These are phyloP conservation scores for Mixia osmundae DNA, from an alignment of 1,284 basidiomycete genomes.

Conservation along the genomic window DNA sequence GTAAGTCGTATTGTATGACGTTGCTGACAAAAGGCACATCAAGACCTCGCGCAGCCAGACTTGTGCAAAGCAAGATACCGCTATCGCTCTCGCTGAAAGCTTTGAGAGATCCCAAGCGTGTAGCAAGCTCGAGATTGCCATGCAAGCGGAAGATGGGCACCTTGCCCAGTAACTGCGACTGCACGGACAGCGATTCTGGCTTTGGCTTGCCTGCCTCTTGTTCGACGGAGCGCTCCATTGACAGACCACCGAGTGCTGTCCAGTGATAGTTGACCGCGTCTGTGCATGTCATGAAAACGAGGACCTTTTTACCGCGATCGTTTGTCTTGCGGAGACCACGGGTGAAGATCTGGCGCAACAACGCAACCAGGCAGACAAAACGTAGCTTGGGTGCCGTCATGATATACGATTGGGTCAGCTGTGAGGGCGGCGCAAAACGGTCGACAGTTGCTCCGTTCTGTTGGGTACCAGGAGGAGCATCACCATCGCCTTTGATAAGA, in stretches of 20 bases:
- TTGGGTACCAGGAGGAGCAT: too few relatives aligned
- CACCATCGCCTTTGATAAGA: constrained; percentile 36
- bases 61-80: constrained; percentile 73
- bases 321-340: constrained; percentile 20
- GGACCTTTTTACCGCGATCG: constrained; percentile 32
- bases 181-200: constrained; percentile 19
- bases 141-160: constrained; percentile 76
- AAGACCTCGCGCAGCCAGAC: constrained; percentile 90
- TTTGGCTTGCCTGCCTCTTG: constrained; percentile 16
- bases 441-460: not conserved
- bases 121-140: constrained; percentile 63
- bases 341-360: constrained; percentile 46
- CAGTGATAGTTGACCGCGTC: constrained; percentile 97
- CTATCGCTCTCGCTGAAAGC: constrained; percentile 37
- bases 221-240: constrained; percentile 32
- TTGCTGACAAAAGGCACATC: constrained; percentile 85
- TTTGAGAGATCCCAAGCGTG: constrained; percentile 56
- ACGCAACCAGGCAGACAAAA: constrained; percentile 66
- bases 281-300: constrained; percentile 90
- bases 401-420: constrained; percentile 80
- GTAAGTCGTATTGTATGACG: constrained; percentile 88
- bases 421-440: constrained; percentile 50
- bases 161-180: constrained; percentile 33
- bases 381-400: constrained; percentile 81
- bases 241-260: constrained; percentile 52